Conservation (phyloP, 345 rosid species). For the Euphorbia peplus region DNA sequence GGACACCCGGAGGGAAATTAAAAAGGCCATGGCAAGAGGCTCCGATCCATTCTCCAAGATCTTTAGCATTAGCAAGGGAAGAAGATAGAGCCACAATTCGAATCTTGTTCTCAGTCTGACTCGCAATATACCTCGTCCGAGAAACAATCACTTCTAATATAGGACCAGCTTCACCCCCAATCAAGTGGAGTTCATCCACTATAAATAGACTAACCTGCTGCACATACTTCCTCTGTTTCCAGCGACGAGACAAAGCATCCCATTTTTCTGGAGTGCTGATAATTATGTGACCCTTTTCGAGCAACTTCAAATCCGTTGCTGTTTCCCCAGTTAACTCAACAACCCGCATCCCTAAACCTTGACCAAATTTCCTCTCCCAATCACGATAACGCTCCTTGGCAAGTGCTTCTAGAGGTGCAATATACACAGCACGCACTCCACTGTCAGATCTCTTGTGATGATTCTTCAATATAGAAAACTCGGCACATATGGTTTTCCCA, state of each 20-base stretch:
- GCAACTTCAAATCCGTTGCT: constrained; percentile 70
- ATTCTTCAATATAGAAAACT: constrained; percentile 81
- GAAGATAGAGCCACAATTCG: constrained; percentile 89
- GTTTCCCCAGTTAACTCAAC: constrained; percentile 89
- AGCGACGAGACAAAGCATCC: constrained; percentile 95
- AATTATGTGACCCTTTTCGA: constrained; percentile 82
- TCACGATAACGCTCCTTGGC: constrained; percentile 74
- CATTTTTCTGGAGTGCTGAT: constrained; percentile 93
- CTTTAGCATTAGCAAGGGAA: constrained; percentile 95
- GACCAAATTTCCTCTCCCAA: constrained; percentile 87
- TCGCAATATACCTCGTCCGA: constrained; percentile 86
- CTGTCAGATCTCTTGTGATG: constrained; percentile 75
- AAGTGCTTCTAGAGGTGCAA: constrained; percentile 90
- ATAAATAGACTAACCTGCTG: constrained; percentile 94
- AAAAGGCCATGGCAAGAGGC: constrained; percentile 90
- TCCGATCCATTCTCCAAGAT: constrained; percentile 96
- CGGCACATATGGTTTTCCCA: constrained; percentile 96
- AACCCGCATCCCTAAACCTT: constrained; percentile 74
- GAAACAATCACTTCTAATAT: constrained; percentile 87
- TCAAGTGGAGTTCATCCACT: constrained; percentile 91
- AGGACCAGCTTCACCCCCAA: constrained; percentile 92
- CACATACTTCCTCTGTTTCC: constrained; percentile 83
- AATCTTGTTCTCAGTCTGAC: constrained; percentile 76
- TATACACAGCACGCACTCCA: constrained; percentile 70
- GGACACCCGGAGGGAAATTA: constrained; percentile 87